A percentile compares a stretch with the other conserved stretches of the same genome.
phyloP scores from a whole-genome alignment of 805 yeast species.

The Jamesozyma spencerorum region DNA sequence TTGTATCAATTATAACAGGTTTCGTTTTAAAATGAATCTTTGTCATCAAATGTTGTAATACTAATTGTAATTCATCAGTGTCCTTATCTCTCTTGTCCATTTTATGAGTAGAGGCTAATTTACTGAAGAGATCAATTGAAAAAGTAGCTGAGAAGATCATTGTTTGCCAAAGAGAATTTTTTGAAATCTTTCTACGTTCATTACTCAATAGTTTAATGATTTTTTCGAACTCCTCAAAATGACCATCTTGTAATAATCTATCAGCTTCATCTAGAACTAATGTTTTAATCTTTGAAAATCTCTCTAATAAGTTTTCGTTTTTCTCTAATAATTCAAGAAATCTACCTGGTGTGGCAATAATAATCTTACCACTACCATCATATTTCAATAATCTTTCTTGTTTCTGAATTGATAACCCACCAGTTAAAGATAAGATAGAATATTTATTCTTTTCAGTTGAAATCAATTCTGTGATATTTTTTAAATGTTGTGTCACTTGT shows the following conservation, averaged over 20 bases:
- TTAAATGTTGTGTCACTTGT: constrained; percentile 79
- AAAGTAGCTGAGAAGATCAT: constrained; percentile 94
- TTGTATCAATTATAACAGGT: constrained; percentile 73
- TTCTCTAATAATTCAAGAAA: constrained; percentile 72
- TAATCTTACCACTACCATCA: constrained; percentile 56
- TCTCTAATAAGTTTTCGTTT: constrained; percentile 34
- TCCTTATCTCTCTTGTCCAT: constrained; percentile 17
- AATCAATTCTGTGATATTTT: constrained; percentile 32
- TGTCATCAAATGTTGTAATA: constrained; percentile 52
- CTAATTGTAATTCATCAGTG: constrained; percentile 41
- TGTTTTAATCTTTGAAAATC: constrained; percentile 37
- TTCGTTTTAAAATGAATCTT: constrained; percentile 64
- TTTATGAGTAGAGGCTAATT: constrained; percentile 41
- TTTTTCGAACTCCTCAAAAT: constrained; percentile 84
- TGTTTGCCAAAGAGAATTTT: constrained; percentile 55
- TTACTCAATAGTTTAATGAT: constrained; percentile 56
- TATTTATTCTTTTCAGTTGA: constrained; percentile 40
- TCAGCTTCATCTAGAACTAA: constrained; percentile 93
- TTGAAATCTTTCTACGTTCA: constrained; percentile 31
- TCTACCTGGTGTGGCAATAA: constrained; percentile 95
- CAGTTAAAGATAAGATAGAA: constrained; percentile 73
- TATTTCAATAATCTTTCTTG: constrained; percentile 72
- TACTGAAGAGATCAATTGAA: constrained; percentile 69
- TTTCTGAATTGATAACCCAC: constrained; percentile 90
- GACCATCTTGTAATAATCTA: constrained; percentile 88